phyloP scores from a whole-genome alignment of 768 basidiomycete genomes.

The Gelatoporia subvermispora region DNA sequence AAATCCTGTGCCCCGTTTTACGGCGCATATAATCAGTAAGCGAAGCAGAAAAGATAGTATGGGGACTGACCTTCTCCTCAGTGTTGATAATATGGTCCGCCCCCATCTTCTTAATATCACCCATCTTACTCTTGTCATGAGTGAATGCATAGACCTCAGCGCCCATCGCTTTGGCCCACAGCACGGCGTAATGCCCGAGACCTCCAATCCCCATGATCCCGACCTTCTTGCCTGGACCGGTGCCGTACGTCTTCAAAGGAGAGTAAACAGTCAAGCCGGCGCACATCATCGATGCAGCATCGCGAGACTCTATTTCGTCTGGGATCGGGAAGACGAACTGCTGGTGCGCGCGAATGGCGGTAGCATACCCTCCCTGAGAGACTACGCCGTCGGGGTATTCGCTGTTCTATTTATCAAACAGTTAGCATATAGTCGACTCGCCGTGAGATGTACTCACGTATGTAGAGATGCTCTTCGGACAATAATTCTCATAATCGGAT shows the following conservation, averaged over 20 bases:
- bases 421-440: not conserved
- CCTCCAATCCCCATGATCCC: conserved; percentile 67
- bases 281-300: conserved; percentile 62
- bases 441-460: conserved; percentile 24
- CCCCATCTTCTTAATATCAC: conserved; percentile 54
- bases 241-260: conserved; percentile 49
- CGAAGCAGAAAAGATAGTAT: not conserved
- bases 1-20: conserved; percentile 28
- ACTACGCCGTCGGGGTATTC: conserved; percentile 37
- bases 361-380: conserved; percentile 42
- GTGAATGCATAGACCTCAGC: conserved; percentile 56
- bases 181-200: conserved; percentile 36
- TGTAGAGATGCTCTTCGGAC: conserved; percentile 35
- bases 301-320: conserved; percentile 41
- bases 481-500: conserved; percentile 52
- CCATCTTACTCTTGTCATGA: conserved; percentile 46
- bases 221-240: conserved; percentile 58
- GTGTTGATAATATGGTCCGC: conserved; percentile 51
- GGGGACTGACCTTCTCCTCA: conserved; percentile 8
- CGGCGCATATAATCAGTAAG: conserved; percentile 16
- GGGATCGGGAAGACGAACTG: conserved; percentile 60
- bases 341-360: conserved; percentile 41
- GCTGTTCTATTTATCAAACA: conserved; percentile 19
- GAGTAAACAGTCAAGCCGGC: conserved; percentile 63
- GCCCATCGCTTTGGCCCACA: conserved; percentile 51